Base-by-base conservation (phyloP, 1,284 basidiomycete species). In the Microbotryomycetes sp. region DNA sequence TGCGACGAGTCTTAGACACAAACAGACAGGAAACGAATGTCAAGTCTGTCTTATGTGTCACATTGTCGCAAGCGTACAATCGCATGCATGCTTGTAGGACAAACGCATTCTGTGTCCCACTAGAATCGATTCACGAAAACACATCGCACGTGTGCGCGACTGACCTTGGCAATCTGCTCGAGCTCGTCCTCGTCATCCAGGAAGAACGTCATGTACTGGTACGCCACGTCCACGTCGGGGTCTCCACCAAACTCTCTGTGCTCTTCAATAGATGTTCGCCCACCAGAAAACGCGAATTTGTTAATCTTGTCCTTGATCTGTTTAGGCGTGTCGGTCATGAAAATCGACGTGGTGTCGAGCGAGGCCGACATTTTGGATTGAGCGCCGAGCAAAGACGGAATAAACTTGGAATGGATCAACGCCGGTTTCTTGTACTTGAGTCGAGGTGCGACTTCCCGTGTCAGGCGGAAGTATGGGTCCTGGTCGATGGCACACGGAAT, bases 401-500 rank as follows among this genome's bases (percentile, higher is more conserved):
- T 96, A 82, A 99, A 99, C 74, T 94, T 96, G 60, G 92, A 84
- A 77, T 97, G 92, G 55, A 99, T 80, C 28, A 97, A 82, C 6
- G 87, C 79, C 3, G 96, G 96, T 76, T 98, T 98, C 59, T 88
- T 91, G 78, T 96, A 96, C 77, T 92, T 94, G 72, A 99, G 84
- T 73, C 90, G 88, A 68, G 82, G 83, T 5, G 96, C 96, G 27
- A 92, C 89, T 75, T 98, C 96, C 52, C 96, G 86, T 48, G 94
- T 97, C 59, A 97, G 82, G 58, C 96, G 91, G 84, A 98, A 99
- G 80, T 97, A 96, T 4, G 72, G 70, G 60, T 73, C 71, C 70
- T 99, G 96, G 76, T 99, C 96, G 73, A 99, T 98, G 16, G 96
- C 96, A 74, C 94, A 98, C 2, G 96, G 96, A 71, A 98, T 98